Evolutionary conservation across 1,139 yeast genomes (phyloP), one percentile per base, ranked within the genome.

Genomic region (Spathaspora sp.): DNA sequence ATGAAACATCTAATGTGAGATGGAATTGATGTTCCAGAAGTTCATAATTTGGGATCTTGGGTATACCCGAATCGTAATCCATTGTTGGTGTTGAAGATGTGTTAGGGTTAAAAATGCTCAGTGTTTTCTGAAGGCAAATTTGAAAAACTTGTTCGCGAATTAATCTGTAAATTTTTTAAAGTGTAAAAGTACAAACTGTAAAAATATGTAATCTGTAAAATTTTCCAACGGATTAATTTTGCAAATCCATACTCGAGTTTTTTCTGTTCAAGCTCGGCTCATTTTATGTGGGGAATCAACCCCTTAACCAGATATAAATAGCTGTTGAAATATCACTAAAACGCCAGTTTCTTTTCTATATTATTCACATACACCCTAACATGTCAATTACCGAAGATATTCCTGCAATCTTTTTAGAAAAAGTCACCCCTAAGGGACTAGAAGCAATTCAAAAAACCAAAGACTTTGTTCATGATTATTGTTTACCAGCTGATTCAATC

Each of bases 11-110:
- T 33, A 49, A 68, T 36, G 77, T 70, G 50, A 88, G 72, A 44
- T 82, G 74, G 64, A 87, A 90, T 43, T 90, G 89, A 51, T 80
- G 74, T 60, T 89, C 91, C 15, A 96, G 85, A 43, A 91, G 80
- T 53, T 74, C 76, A 66, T 86, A 86, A 63, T 90, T 90, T 27
- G 98, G 98, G 44, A 88, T 80, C 58, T 77, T 76, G 43, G 81
- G 78, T 25, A 81, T 73, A 52, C 75, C 83, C 42, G 81, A 69
- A 41, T 67, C 74, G 52, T 59, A 62, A 43, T 62, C 68, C 76
- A 72, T 72, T 46, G 29, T 43, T 58, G 29, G 27, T 25, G 27
- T 27, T 10, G 31, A 10, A 9, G 27, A 3, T 27, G 31, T 27
- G n/a, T n/a, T n/a, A n/a, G n/a, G n/a, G n/a, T n/a, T n/a, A n/a